Conservation (phyloP, 129 eudicot species). For the Tagetes erecta region DNA sequence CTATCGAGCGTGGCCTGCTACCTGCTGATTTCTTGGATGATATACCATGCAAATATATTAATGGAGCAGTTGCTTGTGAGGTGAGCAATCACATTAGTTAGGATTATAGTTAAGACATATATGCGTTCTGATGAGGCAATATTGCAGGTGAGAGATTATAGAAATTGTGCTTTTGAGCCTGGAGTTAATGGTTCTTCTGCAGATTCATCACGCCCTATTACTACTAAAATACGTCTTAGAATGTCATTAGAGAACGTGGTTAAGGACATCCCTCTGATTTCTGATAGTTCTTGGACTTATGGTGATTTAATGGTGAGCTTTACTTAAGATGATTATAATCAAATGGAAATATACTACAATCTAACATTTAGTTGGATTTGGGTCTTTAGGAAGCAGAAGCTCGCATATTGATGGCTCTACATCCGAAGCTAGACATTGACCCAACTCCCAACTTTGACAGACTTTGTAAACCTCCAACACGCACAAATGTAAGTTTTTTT, state of each 20-base stretch:
- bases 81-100: constrained; percentile 39
- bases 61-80: constrained; percentile 84
- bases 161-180: constrained; percentile 56
- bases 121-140: constrained; percentile 18
- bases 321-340: constrained; percentile 15
- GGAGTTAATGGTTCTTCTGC: constrained; percentile 48
- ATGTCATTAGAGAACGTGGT: constrained; percentile 91
- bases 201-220: constrained; percentile 40
- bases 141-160: constrained; percentile 80
- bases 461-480: constrained; percentile 47
- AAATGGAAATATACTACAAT: background rate
- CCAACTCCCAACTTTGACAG: constrained; percentile 74
- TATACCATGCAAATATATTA: constrained; percentile 79
- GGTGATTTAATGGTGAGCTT: constrained; percentile 92
- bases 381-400: constrained; percentile 85
- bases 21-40: constrained; percentile 94
- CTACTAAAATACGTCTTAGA: constrained; percentile 62
- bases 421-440: constrained; percentile 75
- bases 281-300: constrained; percentile 86
- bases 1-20: constrained; percentile 83
- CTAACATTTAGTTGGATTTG: constrained; percentile 17
- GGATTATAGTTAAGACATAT: background rate
- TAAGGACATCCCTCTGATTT: constrained; percentile 82
- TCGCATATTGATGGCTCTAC: constrained; percentile 70
- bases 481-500: constrained; percentile 50